phyloP scores from a whole-genome alignment of 768 basidiomycete genomes.

The Lentinula sp. region DNA sequence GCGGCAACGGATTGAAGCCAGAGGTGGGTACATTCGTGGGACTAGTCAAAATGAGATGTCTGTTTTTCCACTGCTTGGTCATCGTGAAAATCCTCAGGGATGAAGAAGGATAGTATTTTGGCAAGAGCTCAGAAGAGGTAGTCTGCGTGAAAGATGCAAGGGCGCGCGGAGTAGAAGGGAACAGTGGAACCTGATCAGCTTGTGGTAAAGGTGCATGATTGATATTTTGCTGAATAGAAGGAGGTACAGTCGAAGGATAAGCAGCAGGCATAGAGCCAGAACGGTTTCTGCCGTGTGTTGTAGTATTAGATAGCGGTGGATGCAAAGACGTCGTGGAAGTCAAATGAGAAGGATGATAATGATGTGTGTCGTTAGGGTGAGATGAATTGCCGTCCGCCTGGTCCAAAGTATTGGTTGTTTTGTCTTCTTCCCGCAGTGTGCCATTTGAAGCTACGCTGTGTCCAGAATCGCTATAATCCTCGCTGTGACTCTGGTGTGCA shows the following conservation, averaged over 20 bases:
- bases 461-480: not conserved
- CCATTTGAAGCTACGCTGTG: not conserved
- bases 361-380: not conserved
- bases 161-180: constrained; percentile 51
- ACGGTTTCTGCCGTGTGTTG: constrained; percentile 23
- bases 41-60: constrained; percentile 55
- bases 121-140: constrained; percentile 36
- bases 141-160: constrained; percentile 49
- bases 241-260: constrained; percentile 9
- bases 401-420: not conserved
- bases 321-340: constrained; percentile 25
- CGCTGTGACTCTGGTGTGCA: constrained; percentile 24
- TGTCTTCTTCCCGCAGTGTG: not conserved
- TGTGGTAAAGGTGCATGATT: constrained; percentile 26
- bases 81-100: constrained; percentile 70
- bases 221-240: not conserved
- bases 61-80: constrained; percentile 65
- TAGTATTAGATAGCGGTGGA: not conserved
- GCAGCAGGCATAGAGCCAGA: constrained; percentile 26
- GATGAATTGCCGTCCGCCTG: not conserved
- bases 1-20: constrained; percentile 11
- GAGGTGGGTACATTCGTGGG: constrained; percentile 16
- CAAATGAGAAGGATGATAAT: constrained; percentile 14
- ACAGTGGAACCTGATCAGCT: constrained; percentile 42
- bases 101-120: constrained; percentile 62